Evolutionary conservation across 1,139 yeast species (phyloP).

Genomic region (Kodamaea plutei): DNA sequence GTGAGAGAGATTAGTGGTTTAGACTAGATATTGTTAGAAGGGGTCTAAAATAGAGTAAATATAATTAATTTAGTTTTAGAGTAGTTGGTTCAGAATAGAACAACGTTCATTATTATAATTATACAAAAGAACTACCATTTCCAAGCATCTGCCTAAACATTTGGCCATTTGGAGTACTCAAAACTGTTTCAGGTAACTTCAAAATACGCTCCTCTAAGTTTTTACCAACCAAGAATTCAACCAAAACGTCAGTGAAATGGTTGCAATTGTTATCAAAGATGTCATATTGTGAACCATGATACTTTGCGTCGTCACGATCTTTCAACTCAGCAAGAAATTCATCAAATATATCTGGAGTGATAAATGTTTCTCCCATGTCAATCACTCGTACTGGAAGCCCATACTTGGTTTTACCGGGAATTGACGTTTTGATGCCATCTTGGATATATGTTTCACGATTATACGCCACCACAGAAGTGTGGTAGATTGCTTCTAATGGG

Average conservation of each 20-base stretch:
- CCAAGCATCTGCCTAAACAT: slow-evolving; percentile 35
- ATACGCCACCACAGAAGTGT: slow-evolving; percentile 57
- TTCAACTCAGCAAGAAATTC: slow-evolving; percentile 52
- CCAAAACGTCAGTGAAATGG: slow-evolving; percentile 56
- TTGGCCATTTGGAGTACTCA: slow-evolving; percentile 58
- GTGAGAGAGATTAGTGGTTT: no score
- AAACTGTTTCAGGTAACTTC: slow-evolving; percentile 52
- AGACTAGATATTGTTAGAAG: no score
- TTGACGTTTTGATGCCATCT: slow-evolving; percentile 47
- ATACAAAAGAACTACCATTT: slow-evolving; percentile 13
- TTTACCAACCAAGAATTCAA: slow-evolving; percentile 58
- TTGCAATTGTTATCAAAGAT: slow-evolving; percentile 67
- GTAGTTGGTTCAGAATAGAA: no score
- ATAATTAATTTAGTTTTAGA: no score
- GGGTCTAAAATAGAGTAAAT: no score
- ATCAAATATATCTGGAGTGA: slow-evolving; percentile 48
- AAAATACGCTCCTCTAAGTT: slow-evolving; percentile 47
- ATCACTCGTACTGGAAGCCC: slow-evolving; percentile 54
- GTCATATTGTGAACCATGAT: slow-evolving; percentile 49
- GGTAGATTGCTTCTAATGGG: slow-evolving; percentile 60
- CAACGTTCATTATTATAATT: no score
- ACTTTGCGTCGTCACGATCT: slow-evolving; percentile 35
- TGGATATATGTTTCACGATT: slow-evolving; percentile 57
- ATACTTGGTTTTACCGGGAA: slow-evolving; percentile 55
- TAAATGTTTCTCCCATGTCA: slow-evolving; percentile 51